A percentile compares a stretch with the other conserved stretches of the same genome.
These are phyloP conservation scores for Melaleuca quinquenervia DNA, from an alignment of 345 rosid genomes.

Conservation along the genomic window DNA sequence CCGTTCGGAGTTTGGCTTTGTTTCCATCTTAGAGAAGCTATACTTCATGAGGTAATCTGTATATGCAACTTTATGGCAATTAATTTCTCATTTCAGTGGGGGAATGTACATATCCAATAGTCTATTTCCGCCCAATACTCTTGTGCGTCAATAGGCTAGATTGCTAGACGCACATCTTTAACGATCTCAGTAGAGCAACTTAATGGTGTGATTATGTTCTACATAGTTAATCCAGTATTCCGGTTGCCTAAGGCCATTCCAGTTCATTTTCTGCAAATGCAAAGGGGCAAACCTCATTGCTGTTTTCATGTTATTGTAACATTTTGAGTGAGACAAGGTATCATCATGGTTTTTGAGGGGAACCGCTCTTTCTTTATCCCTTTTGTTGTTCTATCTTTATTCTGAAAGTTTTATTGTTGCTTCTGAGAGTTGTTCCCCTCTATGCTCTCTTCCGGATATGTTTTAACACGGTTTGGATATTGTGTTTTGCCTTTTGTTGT, in stretches of 20 bases:
- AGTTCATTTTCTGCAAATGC: conserved; percentile 46
- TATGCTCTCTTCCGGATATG: conserved; percentile 7
- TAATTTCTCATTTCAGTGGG: not conserved
- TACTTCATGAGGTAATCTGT: not conserved
- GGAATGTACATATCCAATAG: not conserved
- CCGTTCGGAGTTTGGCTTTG: not conserved
- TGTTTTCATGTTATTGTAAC: conserved; percentile 43
- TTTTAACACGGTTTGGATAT: conserved; percentile 5
- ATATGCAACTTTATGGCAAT: not conserved
- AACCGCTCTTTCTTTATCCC: conserved; percentile 10
- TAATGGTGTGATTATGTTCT: conserved; percentile 5
- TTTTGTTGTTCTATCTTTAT: not conserved
- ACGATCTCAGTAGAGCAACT: conserved; percentile 10
- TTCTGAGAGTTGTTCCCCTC: conserved; percentile 4
- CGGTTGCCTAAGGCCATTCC: conserved; percentile 29
- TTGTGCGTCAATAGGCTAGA: not conserved
- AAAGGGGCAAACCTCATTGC: conserved; percentile 60
- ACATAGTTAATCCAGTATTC: conserved; percentile 26
- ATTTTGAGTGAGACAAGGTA: conserved; percentile 55
- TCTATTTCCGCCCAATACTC: not conserved
- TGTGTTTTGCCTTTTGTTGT: conserved; percentile 25
- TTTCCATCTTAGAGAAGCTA: not conserved
- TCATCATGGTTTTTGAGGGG: conserved; percentile 41
- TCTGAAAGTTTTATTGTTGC: not conserved
- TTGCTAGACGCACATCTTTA: not conserved